phyloP scores from a whole-genome alignment of 169 alveolate species.

The Plasmodium reichenowi region DNA sequence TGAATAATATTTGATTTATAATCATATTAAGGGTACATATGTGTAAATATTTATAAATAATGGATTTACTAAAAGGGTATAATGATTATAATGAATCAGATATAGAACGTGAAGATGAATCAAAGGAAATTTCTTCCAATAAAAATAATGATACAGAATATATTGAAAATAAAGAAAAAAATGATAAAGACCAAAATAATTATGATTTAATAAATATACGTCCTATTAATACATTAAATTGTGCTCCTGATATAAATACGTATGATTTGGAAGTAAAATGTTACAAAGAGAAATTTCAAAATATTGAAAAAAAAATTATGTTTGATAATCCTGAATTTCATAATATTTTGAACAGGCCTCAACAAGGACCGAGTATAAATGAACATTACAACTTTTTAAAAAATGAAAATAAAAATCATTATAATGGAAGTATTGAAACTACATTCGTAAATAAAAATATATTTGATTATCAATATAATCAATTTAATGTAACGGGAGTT shows the following conservation, averaged over 20 bases:
- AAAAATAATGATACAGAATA: not conserved
- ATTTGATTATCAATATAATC: slow-evolving; percentile 75
- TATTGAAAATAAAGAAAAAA: not conserved
- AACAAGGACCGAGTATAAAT: slow-evolving; percentile 77
- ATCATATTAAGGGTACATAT: not conserved
- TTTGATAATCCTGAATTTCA: slow-evolving; percentile 54
- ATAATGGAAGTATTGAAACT: slow-evolving; percentile 58
- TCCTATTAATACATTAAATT: slow-evolving; percentile 76
- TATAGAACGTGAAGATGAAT: slow-evolving; percentile 9
- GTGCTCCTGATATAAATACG: slow-evolving; percentile 85
- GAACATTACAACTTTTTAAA: slow-evolving; percentile 74
- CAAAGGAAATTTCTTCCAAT: slow-evolving; percentile 5
- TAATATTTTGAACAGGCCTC: slow-evolving; percentile 53
- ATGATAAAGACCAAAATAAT: slow-evolving; percentile 9
- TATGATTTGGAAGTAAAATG: slow-evolving; percentile 74
- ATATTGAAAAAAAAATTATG: slow-evolving; percentile 74
- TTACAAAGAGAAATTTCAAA: slow-evolving; percentile 71
- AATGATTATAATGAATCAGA: slow-evolving; percentile 57
- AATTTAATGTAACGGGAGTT: slow-evolving; percentile 62
- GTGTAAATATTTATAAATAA: slow-evolving; percentile 12
- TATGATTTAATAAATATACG: slow-evolving; percentile 2
- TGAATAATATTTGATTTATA: too few relatives aligned
- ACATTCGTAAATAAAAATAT: slow-evolving; percentile 64
- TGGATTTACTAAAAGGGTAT: slow-evolving; percentile 71
- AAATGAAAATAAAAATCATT: slow-evolving; percentile 72